Evolutionary conservation across 805 yeast species (phyloP), one percentile per base, ranked within the genome.

Genomic region (Schwanniomyces occidentalis): DNA sequence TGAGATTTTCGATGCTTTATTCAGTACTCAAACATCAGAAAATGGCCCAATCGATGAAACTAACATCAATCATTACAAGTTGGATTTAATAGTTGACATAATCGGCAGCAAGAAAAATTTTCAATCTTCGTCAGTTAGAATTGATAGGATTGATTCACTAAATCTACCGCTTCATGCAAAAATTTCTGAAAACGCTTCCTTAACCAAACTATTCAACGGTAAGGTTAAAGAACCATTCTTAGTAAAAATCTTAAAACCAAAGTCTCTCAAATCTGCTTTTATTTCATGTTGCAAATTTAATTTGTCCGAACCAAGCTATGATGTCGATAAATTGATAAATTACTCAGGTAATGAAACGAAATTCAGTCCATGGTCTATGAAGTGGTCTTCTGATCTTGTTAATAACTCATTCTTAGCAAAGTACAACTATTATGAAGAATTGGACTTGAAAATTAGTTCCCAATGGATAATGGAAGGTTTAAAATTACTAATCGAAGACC

Each of bases 71-170:
- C 39, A 49, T 21, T 55, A 51, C 40, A 60, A 58, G 28, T 46
- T 65, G 33, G 74, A 68, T 41, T 38, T 58, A 21, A 50, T 68
- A 25, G 48, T 68, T 14, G 74, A 68, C 40, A 56, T 68, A 13
- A 48, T 62, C 7, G 74, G 74, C n/a, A 48, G 67, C 36, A 61
- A 56, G 40, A 56, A 57, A 37, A 56, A 49, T 47, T 60, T 68
- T 29, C 70, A 65, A 32, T 47, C 50, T n/a, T 41, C 46, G 23
- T 27, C 54, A 3, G 48, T 61, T 14, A 52, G 54, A 30, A 53
- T 60, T 42, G 41, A 49, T 17, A 49, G 47, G 28, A 47, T 67
- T 6, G 67, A 63, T 37, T 48, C 47, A 17, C 43, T 59, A 15
- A 46, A 50, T 8, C 50, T 64, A 17, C 70, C 69, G 4, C 55